These are phyloP conservation scores for Reticulomyxa filosa DNA, from an alignment of 78 protist genomes.

Conservation along the genomic window DNA sequence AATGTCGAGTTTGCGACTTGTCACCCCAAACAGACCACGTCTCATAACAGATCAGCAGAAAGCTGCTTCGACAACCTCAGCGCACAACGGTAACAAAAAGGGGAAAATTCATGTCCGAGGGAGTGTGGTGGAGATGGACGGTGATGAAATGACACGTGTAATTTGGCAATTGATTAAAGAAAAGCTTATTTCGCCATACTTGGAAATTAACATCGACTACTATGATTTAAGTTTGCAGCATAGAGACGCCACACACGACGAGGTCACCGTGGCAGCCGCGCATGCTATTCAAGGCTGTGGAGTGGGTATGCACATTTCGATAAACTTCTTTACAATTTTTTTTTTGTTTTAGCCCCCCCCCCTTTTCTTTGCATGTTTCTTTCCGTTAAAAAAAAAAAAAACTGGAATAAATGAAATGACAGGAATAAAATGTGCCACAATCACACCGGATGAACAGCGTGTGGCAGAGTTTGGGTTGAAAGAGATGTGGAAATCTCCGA, in stretches of 20 bases:
- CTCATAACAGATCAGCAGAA: too few species aligned
- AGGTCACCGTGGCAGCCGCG: too few species aligned
- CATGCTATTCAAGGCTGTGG: too few species aligned
- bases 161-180: constrained; percentile 32
- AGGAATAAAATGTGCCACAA: constrained; percentile 68
- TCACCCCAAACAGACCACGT: too few species aligned
- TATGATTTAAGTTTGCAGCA: constrained; percentile 44
- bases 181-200: constrained; percentile 26
- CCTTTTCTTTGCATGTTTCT: background rate
- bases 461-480: constrained; percentile 41
- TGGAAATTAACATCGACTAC: constrained; percentile 23
- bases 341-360: background rate
- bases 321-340: too few species aligned
- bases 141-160: constrained; percentile 55
- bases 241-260: constrained; percentile 49
- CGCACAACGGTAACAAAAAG: too few species aligned
- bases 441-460: constrained; percentile 76
- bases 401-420: constrained; percentile 63
- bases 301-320: too few species aligned
- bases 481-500: constrained; percentile 75
- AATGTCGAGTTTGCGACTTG: too few species aligned
- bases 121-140: constrained; percentile 31
- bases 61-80: too few species aligned
- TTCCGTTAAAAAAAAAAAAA: constrained; percentile 32
- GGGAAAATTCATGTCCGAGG: background rate